Base-by-base conservation (phyloP, 2,329 filamentous ascomycete genomes). In the Talaromyces amestolkiae region DNA sequence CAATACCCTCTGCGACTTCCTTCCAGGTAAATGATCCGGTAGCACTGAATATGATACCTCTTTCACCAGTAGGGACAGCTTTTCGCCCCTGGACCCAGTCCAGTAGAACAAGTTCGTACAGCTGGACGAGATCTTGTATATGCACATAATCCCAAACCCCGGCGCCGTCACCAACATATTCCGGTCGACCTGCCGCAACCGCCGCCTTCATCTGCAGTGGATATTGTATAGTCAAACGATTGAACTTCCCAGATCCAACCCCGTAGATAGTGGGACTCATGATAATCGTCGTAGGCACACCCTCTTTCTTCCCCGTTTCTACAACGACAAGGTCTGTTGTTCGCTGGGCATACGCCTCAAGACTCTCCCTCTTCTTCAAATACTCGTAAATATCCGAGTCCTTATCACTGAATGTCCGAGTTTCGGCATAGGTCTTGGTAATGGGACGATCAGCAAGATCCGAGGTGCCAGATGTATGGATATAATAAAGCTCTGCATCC, bases 201-300 rank as follows among this genome's bases (percentile, higher is more conserved):
- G 41, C 62, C 9, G 24, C 35, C 19, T 41, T 24, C 6, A 43
- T 64, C 37, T 27, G 53, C 22, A 41, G 41, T 24, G 31, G 39
- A 24, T 47, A 41, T 51, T 58, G 62, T 8, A 58, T 64, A 3
- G 62, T 37, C n/a, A 37, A 19, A 22, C 53, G 62, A n/a, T 58
- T 64, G 53, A 35, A 54, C 9, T 22, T 35, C 9, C 51, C 51
- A 11, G 17, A 35, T 4, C 51, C 51, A 31, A 58, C 11, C n/a
- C 83, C 83, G 69, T 80, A 86, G 56, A 86, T 82, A 3, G 78
- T 77, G 0, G 81, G 81, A 0, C 77, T 74, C 76, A 82, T 82
- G 53, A 85, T 73, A 56, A 83, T 76, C 53, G 80, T 73, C 0
- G 83, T 82, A 64, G 78, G 78, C 2, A 86, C 78, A 3, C 77